Evolutionary conservation across 1,284 basidiomycete genomes (phyloP), one percentile per base, ranked within the genome.

Genomic region (Pseudozyma hubeiensis): DNA sequence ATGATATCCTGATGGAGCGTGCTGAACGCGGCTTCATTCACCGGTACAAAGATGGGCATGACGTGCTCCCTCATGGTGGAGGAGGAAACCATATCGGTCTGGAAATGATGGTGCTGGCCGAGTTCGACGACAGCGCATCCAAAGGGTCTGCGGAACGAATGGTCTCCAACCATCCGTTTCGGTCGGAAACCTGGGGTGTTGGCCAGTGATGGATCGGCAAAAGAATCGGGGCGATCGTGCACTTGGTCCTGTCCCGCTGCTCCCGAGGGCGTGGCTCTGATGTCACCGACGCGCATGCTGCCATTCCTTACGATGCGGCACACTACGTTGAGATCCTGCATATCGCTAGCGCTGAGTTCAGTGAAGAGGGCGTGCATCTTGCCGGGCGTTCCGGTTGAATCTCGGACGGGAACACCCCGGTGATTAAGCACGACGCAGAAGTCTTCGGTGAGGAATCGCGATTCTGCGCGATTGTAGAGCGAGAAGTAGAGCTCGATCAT

Each of bases 1-100:
- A 98, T 92, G 83, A 99, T 93, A 84, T 94, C 94, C 85, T 97
- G 93, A 85, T 98, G 96, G 44, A 98, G 87, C 86, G 92, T 96
- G 7, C 93, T 93, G 83, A 97, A 97, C 17, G 90, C 88, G 1
- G 90, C 88, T 84, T 98, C 96, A 78, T 92, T 92, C 17, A 75
- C 68, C 0, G 96, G 92, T 0, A 91, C 88, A 77, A 90, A 96
- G 65, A 98, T 97, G 0, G 92, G 92, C 91, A 98, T 94, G 4
- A 89, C 89, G 77, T 93, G 88, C 81, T 97, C 94, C 87, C 87
- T 47, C 60, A 76, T 64, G 14, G 67, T 54, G 29, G 78, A 77
- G 31, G 75, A 72, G 14, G 75, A 65, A n/a, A 74, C 54, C 29
- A 78, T 58, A 90, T 90, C 66, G 70, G 90, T 90, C 74, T 87